Conservation (phyloP, 2,329 filamentous ascomycete genomes). For the Pseudopithomyces maydicus region DNA sequence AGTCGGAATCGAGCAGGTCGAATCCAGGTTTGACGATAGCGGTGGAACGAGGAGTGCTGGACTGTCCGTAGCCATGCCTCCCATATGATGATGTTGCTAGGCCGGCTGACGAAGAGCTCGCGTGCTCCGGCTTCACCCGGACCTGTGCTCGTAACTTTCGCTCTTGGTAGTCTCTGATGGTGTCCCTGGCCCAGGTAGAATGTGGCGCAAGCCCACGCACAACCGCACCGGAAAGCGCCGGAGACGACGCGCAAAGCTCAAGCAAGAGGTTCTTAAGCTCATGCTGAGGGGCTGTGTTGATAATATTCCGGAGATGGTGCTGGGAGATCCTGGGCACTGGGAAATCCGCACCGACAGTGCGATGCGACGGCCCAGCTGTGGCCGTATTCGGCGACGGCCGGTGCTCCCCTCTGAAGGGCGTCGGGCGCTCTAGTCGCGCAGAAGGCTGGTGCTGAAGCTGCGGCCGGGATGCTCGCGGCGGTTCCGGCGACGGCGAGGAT, state of each 20-base stretch:
- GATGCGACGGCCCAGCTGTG: background rate
- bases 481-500: constrained; percentile 24
- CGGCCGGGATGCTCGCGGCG: constrained; percentile 25
- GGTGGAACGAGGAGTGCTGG: background rate
- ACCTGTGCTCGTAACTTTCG: background rate
- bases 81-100: background rate
- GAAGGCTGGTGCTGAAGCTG: constrained; percentile 14
- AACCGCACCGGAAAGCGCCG: constrained; percentile 38
- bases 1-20: background rate
- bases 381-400: constrained; percentile 6
- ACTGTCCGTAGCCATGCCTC: background rate
- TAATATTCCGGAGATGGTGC: constrained; percentile 33
- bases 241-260: constrained; percentile 36
- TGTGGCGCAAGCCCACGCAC: constrained; percentile 38
- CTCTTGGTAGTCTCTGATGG: constrained; percentile 8
- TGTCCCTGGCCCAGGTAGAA: constrained; percentile 31
- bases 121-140: constrained; percentile 2
- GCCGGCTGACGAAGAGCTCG: background rate
- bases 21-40: background rate
- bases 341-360: background rate
- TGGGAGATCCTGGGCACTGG: constrained; percentile 21
- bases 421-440: constrained; percentile 10
- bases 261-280: constrained; percentile 28
- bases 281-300: constrained; percentile 25
- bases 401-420: constrained; percentile 16